These are phyloP conservation scores for Cucumis cinereus DNA, from an alignment of 306 rosid species.

Conservation along the genomic window DNA sequence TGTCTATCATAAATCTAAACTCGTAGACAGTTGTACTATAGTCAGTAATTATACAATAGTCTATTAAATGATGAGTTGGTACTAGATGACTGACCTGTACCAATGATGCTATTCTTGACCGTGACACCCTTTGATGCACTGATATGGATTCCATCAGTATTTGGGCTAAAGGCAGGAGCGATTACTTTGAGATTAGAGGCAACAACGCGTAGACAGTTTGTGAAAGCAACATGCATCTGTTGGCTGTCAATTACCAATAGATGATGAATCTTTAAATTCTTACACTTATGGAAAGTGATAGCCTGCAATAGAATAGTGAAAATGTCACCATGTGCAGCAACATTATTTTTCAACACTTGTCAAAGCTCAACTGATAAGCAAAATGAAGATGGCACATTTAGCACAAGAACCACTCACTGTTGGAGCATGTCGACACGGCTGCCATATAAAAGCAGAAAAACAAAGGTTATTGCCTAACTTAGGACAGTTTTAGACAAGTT, in stretches of 20 bases:
- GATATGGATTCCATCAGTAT: constrained; percentile 91
- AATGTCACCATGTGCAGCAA: background rate
- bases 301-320: constrained; percentile 51
- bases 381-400: constrained; percentile 5
- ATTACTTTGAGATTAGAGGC: constrained; percentile 49
- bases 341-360: background rate
- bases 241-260: constrained; percentile 64
- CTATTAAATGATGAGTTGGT: background rate
- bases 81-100: constrained; percentile 45
- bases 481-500: background rate
- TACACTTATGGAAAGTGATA: constrained; percentile 63
- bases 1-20: background rate
- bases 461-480: constrained; percentile 4
- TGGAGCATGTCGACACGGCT: constrained; percentile 80
- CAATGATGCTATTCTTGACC: constrained; percentile 38
- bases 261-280: constrained; percentile 43
- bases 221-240: constrained; percentile 66
- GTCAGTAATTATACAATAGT: background rate
- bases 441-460: constrained; percentile 22
- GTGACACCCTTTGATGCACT: constrained; percentile 45
- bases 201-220: constrained; percentile 48
- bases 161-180: constrained; percentile 72
- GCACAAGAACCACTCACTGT: constrained; percentile 45
- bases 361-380: background rate
- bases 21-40: too few species aligned